A percentile compares a stretch with the other conserved stretches of the same genome.
Evolutionary conservation across 164 flowering plant genomes (phyloP).

Genomic region (Magnolia officinalis): DNA sequence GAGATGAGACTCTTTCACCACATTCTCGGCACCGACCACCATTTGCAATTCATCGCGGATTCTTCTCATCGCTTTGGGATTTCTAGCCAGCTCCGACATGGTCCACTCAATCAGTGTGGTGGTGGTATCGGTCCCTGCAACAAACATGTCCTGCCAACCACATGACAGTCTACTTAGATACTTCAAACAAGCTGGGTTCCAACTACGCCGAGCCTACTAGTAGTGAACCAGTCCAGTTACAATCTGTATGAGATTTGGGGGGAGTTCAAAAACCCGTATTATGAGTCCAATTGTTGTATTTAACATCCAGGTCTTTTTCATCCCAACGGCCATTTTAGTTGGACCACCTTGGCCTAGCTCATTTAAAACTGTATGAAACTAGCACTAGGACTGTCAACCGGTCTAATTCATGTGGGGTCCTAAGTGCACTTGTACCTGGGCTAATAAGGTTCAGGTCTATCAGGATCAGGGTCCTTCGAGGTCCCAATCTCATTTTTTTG

Average conservation of each 20-base stretch:
- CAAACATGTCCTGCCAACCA: slow-evolving; percentile 19
- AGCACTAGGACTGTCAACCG: too few species aligned
- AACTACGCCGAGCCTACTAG: background rate
- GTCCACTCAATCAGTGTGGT: slow-evolving; percentile 24
- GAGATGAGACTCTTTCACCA: slow-evolving; percentile 14
- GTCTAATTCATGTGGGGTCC: too few species aligned
- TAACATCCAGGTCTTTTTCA: background rate
- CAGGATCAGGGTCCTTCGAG: too few species aligned
- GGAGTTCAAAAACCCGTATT: background rate
- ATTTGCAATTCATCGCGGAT: slow-evolving; percentile 5
- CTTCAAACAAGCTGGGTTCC: background rate
- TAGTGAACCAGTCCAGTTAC: background rate
- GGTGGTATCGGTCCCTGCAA: slow-evolving; percentile 23
- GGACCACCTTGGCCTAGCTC: background rate
- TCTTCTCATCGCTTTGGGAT: slow-evolving; percentile 7
- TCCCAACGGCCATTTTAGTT: background rate
- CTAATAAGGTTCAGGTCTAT: too few species aligned
- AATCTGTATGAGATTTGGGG: background rate
- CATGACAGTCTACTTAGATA: background rate
- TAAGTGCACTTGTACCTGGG: too few species aligned
- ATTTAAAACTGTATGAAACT: background rate
- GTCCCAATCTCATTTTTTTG: too few species aligned
- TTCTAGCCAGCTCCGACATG: slow-evolving; percentile 22
- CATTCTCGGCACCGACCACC: background rate
- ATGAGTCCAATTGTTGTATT: background rate